Evolutionary conservation across 2,329 filamentous ascomycete species (phyloP).

Genomic region (Colletotrichum costaricense): DNA sequence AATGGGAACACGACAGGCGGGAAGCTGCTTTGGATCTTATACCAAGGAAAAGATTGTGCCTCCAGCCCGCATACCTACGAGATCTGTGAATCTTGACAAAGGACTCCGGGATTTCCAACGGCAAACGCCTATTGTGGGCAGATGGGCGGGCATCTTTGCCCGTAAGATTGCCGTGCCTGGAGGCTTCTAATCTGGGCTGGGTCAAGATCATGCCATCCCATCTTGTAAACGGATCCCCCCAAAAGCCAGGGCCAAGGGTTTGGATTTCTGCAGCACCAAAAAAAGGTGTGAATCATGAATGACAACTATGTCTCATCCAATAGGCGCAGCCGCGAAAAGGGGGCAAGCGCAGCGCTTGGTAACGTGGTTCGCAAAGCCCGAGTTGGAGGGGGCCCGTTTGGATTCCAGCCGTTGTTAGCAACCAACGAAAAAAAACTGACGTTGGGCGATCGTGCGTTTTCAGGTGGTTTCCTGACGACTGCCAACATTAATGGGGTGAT

Average conservation of each 20-base stretch:
- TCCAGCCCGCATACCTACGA: conserved; percentile 8
- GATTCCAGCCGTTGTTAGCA: not conserved
- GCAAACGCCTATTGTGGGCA: conserved; percentile 37
- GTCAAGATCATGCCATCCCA: conserved; percentile 33
- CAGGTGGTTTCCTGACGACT: conserved; percentile 29
- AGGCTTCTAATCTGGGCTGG: conserved; percentile 23
- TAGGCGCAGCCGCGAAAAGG: conserved; percentile 28
- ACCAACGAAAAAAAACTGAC: not conserved
- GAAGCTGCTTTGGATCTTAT: conserved; percentile 36
- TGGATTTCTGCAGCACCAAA: conserved; percentile 15
- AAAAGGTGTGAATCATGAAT: not conserved
- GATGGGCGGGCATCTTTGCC: conserved; percentile 31
- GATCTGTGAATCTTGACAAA: conserved; percentile 26
- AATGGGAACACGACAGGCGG: conserved; percentile 21
- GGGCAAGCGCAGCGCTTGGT: conserved; percentile 8
- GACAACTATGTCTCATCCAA: conserved; percentile 23
- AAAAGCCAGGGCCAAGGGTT: conserved; percentile 7
- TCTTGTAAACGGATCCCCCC: conserved; percentile 19
- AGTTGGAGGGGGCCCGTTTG: not conserved
- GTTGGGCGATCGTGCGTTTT: conserved; percentile 31
- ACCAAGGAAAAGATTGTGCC: conserved; percentile 16
- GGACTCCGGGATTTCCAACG: conserved; percentile 26
- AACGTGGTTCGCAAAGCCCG: not conserved
- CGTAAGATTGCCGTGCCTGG: conserved; percentile 36
- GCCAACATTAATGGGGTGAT: conserved; percentile 36